Evolutionary conservation across 148 eudicot genomes (phyloP), one percentile per base, ranked within the genome.

Genomic region (Salicornia ramosissima): DNA sequence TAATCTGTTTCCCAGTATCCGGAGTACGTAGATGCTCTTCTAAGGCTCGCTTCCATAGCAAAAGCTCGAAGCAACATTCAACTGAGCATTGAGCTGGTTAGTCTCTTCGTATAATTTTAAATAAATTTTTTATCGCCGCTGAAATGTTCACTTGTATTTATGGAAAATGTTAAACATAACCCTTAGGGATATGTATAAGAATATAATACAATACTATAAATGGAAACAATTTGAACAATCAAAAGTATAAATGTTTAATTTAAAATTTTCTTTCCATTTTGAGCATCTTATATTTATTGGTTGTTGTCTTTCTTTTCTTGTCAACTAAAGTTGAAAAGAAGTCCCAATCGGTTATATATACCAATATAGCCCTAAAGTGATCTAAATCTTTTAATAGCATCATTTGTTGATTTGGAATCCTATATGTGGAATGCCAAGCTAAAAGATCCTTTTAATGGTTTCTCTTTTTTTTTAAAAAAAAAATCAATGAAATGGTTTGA

Each of bases 21-120:
- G 28, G 97, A 91, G 26, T 95, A 95, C 75, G 80, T 84, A 57
- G 97, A 95, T 81, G 87, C 97, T 68, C 81, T 87, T 71, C 80
- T 95, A 79, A 85, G 99, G 80, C 93, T 95, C 56, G 97, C 99
- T 78, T 82, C 87, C 46, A 81, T 95, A 71, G 96, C 97, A 69
- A 95, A 91, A 83, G 82, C 93, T 74, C 90, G 86, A 67, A 91
- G 88, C 83, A 82, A 91, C 68, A 76, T 95, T 68, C 89, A 80
- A 71, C 65, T 87, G 28, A 89, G 99, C 83, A 86, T 86, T 80
- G 89, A 89, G 82, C 80, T 95, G 99, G 99, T 91, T 56, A 78
- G 81, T 78, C 71, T 42, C 68, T 61, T 45, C 24, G 64, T 31
- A 45, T 47, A 33, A 24, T 68, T 59, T 42, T 18, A 16, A 40